Evolutionary conservation across 2,329 filamentous ascomycete species (phyloP), one percentile per base, ranked within the genome.

Genomic region (Cladosporium sp.): DNA sequence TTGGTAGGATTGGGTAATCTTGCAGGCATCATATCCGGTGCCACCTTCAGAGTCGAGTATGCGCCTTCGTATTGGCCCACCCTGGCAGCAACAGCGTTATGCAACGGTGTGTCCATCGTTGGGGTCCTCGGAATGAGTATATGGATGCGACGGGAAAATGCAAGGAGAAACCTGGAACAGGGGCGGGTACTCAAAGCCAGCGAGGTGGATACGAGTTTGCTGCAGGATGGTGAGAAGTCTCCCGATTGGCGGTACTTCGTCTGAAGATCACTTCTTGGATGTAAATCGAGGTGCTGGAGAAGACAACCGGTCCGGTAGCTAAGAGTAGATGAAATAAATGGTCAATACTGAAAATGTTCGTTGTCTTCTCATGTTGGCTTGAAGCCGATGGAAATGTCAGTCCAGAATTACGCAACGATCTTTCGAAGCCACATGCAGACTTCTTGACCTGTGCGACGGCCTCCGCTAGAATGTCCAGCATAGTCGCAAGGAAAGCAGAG

Each of bases 11-110:
- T 78, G 7, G 74, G 73, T 0, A 78, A 78, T 51, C 52, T 78
- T 3, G 73, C 69, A 0, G 75, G 75, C 0, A 71, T 78, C 12
- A 49, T 78, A n/a, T 68, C 57, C 2, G 65, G 64, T 7, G 71
- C 67, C 1, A 77, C 72, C 0, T 78, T 78, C 49, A 65, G 74
- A 7, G 68, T 67, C 0, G 67, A 72, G 43, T 77, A 75, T 55
- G 74, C 74, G 1, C 76, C 76, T 0, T 69, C 69, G 47, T 77
- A 77, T 53, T 63, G 71, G 1, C 74, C 74, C 0, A 77, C 73
- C 1, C 58, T 78, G 6, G 68, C 72, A 6, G 70, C 67, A 1
- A 77, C 71, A 1, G 66, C 63, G 15, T 62, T 61, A 16, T 70
- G 73, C 52, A 74, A 75, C 56, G 66, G 63, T 1, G 64, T 68